phyloP scores from a whole-genome alignment of 805 yeast genomes.

The Kregervanrija delftensis region DNA sequence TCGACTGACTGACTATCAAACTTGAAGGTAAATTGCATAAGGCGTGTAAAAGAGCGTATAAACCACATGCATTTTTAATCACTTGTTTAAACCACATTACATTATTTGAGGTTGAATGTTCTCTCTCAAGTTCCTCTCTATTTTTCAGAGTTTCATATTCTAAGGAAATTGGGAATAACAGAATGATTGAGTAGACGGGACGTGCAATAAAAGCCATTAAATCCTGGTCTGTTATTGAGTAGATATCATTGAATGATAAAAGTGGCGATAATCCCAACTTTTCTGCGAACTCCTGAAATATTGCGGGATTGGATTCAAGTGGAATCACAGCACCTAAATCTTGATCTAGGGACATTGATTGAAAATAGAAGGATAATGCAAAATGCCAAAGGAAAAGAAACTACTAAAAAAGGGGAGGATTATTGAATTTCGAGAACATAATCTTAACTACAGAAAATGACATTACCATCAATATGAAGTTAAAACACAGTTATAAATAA shows the following conservation, averaged over 20 bases:
- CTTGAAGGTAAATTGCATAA: conserved; percentile 41
- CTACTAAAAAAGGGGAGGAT: no score
- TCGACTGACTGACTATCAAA: conserved; percentile 33
- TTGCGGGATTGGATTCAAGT: conserved; percentile 82
- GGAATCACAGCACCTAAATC: conserved; percentile 56
- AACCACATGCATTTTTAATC: conserved; percentile 85
- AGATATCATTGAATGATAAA: conserved; percentile 70
- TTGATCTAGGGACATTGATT: no score
- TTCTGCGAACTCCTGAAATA: conserved; percentile 64
- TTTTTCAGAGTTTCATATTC: conserved; percentile 47
- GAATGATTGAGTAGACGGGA: conserved; percentile 68
- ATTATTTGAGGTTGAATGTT: conserved; percentile 10
- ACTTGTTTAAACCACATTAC: conserved; percentile 82
- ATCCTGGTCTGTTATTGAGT: conserved; percentile 80
- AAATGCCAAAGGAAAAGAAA: no score
- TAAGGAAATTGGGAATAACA: conserved; percentile 74
- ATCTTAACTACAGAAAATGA: no score
- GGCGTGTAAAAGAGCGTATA: conserved; percentile 75
- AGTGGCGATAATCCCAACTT: conserved; percentile 59
- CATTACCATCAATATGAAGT: no score
- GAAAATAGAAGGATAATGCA: no score
- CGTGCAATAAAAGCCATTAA: conserved; percentile 72
- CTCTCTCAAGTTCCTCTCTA: conserved; percentile 18
- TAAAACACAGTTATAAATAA: no score
- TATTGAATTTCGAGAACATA: no score